Evolutionary conservation across 495 filamentous ascomycete genomes (phyloP).

Genomic region (Corynascus novoguineensis): DNA sequence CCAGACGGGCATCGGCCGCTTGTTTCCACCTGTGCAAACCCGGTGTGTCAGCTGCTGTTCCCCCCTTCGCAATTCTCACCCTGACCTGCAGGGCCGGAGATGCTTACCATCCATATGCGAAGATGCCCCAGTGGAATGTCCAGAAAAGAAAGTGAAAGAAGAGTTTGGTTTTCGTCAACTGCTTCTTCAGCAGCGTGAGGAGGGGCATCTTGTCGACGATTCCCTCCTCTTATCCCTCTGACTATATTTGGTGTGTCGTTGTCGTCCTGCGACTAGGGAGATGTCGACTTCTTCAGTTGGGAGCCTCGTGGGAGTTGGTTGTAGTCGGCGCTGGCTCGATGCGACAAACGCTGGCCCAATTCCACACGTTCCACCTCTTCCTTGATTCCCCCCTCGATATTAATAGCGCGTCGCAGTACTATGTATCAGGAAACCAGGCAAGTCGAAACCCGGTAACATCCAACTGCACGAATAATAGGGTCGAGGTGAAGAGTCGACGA

Average conservation of each 20-base stretch:
- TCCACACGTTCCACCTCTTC: neutral
- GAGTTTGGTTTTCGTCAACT: conserved; percentile 62
- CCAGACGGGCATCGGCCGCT: conserved; percentile 56
- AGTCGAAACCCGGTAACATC: neutral
- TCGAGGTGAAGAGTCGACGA: conserved; percentile 5
- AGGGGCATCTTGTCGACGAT: conserved; percentile 37
- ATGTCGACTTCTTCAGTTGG: conserved; percentile 18
- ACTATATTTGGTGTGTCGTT: conserved; percentile 22
- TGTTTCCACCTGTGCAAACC: conserved; percentile 69
- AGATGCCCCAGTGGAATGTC: conserved; percentile 72
- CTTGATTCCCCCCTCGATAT: conserved; percentile 13
- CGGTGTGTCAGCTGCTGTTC: conserved; percentile 7
- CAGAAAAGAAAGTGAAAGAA: conserved; percentile 84
- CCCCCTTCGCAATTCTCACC: neutral
- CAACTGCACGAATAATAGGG: conserved; percentile 12
- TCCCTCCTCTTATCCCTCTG: conserved; percentile 22
- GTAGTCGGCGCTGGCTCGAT: conserved; percentile 6
- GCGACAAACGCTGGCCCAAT: conserved; percentile 1
- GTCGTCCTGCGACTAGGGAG: conserved; percentile 50
- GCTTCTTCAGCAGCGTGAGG: conserved; percentile 44
- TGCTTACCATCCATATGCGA: conserved; percentile 84
- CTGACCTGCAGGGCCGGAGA: too few relatives aligned
- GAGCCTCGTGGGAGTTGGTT: neutral
- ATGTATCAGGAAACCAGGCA: conserved; percentile 11
- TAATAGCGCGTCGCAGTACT: conserved; percentile 12